A percentile compares a stretch with the other conserved stretches of the same genome.
Conservation (phyloP, 306 rosid species). For the Glycine latifolia region DNA sequence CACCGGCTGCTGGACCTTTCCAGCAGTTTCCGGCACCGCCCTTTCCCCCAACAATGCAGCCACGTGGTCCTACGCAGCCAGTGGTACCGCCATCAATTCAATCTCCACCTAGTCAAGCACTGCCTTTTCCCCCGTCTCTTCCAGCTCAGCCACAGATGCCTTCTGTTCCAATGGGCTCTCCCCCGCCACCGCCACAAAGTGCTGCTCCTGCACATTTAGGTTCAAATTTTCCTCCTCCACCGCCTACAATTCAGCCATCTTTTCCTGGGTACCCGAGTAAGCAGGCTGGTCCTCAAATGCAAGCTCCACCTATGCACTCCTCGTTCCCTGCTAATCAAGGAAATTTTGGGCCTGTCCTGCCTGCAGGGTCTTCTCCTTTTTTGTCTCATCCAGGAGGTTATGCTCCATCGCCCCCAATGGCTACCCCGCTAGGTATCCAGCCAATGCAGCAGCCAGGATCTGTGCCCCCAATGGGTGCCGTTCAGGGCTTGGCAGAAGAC, state of each 20-base stretch:
- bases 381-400: conserved; percentile 73
- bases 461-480: conserved; percentile 65
- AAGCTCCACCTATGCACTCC: conserved; percentile 64
- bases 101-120: conserved; percentile 26
- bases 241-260: conserved; percentile 61
- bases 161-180: conserved; percentile 75
- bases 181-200: conserved; percentile 53
- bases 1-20: conserved; percentile 59
- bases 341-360: conserved; percentile 56
- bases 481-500: conserved; percentile 91
- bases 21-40: conserved; percentile 71
- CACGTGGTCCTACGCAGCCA: conserved; percentile 50
- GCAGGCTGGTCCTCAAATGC: conserved; percentile 66
- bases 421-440: conserved; percentile 61
- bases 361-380: conserved; percentile 63
- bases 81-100: conserved; percentile 65
- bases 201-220: conserved; percentile 54
- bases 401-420: conserved; percentile 50
- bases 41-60: conserved; percentile 57
- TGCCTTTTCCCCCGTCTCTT: conserved; percentile 53
- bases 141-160: conserved; percentile 63
- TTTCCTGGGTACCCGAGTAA: conserved; percentile 73
- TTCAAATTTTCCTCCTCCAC: conserved; percentile 55
- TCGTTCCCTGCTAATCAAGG: conserved; percentile 67
- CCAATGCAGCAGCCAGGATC: conserved; percentile 66